Conservation (phyloP, 2,329 filamentous ascomycete species). For the Chaetomium strumarium region DNA sequence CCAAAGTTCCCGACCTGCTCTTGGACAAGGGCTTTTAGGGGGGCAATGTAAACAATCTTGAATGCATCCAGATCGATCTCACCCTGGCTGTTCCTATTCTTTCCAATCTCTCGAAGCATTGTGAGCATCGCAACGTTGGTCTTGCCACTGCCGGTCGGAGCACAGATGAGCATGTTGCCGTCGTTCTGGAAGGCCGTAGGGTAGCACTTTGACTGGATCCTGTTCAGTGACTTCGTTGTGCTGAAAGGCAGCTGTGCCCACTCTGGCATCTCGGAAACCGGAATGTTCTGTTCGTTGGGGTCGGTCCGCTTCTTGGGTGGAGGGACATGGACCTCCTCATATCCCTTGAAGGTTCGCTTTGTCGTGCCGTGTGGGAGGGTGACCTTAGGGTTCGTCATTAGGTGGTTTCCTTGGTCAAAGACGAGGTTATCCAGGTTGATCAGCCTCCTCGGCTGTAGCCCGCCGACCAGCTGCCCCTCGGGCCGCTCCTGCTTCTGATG, state of each 20-base stretch:
- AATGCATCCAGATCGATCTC: constrained; percentile 93
- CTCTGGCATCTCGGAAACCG: constrained; percentile 81
- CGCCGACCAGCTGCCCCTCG: constrained; percentile 69
- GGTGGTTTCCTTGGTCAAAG: constrained; percentile 95
- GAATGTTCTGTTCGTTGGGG: constrained; percentile 72
- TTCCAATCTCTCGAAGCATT: constrained; percentile 93
- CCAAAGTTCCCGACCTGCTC: constrained; percentile 98
- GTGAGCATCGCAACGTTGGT: constrained; percentile 98
- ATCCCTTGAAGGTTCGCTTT: constrained; percentile 93
- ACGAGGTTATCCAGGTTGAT: constrained; percentile 95
- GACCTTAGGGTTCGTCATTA: constrained; percentile 99
- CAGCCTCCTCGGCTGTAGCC: constrained; percentile 75
- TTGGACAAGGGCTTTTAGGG: constrained; percentile 89
- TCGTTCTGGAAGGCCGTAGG: constrained; percentile 88
- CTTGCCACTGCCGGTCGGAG: constrained; percentile 94
- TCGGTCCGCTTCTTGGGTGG: constrained; percentile 83
- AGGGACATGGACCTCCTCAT: constrained; percentile 96
- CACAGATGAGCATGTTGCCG: constrained; percentile 96
- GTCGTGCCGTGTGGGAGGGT: constrained; percentile 90
- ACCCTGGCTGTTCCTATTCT: constrained; percentile 86
- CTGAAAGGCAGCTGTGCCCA: constrained; percentile 88
- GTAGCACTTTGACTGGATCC: constrained; percentile 91
- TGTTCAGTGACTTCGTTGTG: constrained; percentile 79
- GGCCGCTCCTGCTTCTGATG: constrained; percentile 47
- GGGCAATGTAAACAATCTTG: constrained; percentile 97